Base-by-base conservation (phyloP, 2,329 filamentous ascomycete genomes). In the Lecanosticta acicola region DNA sequence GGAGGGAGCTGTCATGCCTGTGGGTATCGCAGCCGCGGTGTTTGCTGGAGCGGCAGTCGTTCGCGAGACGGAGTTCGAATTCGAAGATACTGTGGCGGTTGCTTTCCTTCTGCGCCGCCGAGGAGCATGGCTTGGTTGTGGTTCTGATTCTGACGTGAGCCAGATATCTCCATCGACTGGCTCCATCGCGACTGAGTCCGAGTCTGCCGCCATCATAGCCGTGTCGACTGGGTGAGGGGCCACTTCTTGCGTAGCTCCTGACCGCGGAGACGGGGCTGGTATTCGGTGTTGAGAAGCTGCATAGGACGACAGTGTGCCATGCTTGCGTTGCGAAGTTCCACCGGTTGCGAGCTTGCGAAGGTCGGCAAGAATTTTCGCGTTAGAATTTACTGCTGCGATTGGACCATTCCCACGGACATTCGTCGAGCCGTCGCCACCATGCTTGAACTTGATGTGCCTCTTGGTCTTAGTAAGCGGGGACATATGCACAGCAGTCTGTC, bases 91-190 rank as follows among this genome's bases (percentile, higher is more conserved):
- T 29, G 56, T 49, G 10, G 13, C 9, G 9, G 42, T 4, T 21
- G 40, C 32, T 18, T 18, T 11, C 40, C 39, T 39, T 13, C 35
- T 11, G 33, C 35, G 18, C 43, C 40, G 32, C 45, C 37, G 39
- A 16, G 26, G 41, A n/a, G n/a, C n/a, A n/a, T n/a, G n/a, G n/a
- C n/a, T n/a, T 36, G 37, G 17, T 39, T 46, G 4, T 32, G 14
- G 10, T 1, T 63, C 59, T 1, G 54, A 52, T 8, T 59, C 55
- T 5, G 59, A 59, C 0, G 62, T 65, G 17, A 64, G 51, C 62
- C 62, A 65, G 16, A 60, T 61, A 24, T 62, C 59, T 18, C 56
- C 48, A 24, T 58, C 49, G 17, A 39, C 24, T 8, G 54, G 51
- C 13, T 54, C 42, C 17, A 18, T 39, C 18, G 37, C 37, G 2